Percentiles rank a stretch among this genome's conserved stretches.
phyloP scores from a whole-genome alignment of 1,139 yeast species.

The Suhomyces coccinellae region DNA sequence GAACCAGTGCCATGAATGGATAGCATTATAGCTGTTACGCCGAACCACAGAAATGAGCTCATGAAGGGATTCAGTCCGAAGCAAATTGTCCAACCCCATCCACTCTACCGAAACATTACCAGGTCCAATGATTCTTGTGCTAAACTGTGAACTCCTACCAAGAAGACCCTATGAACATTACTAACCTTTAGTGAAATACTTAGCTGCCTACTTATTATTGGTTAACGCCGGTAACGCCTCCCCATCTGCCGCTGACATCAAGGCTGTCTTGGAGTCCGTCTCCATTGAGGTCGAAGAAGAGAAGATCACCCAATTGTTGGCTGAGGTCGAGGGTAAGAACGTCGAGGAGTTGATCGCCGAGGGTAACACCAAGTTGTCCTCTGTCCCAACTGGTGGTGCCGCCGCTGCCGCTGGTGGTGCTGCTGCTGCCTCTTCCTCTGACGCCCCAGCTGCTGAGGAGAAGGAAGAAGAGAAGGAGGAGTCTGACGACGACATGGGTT shows the following conservation, averaged over 20 bases:
- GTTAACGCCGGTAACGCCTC: slow-evolving; percentile 67
- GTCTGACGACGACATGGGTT: slow-evolving; percentile 51
- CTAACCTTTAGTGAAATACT: slow-evolving; percentile 53
- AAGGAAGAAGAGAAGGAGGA: slow-evolving; percentile 63
- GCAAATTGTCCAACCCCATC: not conserved
- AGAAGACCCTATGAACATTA: slow-evolving; percentile 4
- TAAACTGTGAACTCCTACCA: not conserved
- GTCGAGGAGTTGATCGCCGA: slow-evolving; percentile 91
- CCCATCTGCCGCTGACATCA: slow-evolving; percentile 93
- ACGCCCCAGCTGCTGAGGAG: slow-evolving; percentile 69
- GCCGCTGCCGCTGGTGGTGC: slow-evolving; percentile 73
- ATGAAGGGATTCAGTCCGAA: too few relatives aligned
- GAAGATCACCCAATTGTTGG: slow-evolving; percentile 79
- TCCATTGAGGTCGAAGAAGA: slow-evolving; percentile 95
- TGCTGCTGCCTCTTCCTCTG: slow-evolving; percentile 67
- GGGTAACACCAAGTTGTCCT: slow-evolving; percentile 93
- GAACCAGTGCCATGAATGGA: not conserved
- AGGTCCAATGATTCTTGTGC: not conserved
- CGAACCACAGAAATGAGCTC: not conserved
- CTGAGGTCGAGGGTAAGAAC: slow-evolving; percentile 93
- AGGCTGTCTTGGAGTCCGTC: slow-evolving; percentile 84
- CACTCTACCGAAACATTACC: not conserved
- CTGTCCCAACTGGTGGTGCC: slow-evolving; percentile 98
- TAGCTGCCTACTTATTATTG: slow-evolving; percentile 69
- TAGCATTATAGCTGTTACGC: not conserved